Conservation (phyloP, 257 asterid species). For the Lavandula angustifolia region DNA sequence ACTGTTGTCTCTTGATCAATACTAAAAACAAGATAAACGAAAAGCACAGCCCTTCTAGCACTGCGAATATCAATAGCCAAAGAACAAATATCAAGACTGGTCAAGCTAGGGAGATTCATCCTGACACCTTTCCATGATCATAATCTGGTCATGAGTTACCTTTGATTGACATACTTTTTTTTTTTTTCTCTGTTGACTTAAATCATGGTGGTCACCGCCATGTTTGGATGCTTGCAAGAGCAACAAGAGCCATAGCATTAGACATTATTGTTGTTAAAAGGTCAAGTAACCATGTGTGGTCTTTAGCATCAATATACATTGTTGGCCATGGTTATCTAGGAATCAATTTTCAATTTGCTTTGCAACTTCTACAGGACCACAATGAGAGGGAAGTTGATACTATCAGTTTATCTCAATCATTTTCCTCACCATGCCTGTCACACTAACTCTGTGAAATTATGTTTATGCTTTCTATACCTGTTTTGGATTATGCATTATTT, state of each 20-base stretch:
- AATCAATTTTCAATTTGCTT: conserved; percentile 29
- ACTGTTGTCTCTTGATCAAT: conserved; percentile 22
- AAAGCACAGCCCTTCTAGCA: conserved; percentile 17
- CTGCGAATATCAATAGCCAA: conserved; percentile 23
- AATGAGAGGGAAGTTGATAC: conserved; percentile 22
- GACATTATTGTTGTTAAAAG: neutral
- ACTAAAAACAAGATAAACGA: conserved; percentile 20
- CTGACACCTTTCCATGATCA: conserved; percentile 17
- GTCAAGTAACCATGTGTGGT: conserved; percentile 34
- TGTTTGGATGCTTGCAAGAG: too few species aligned
- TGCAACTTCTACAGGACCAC: conserved; percentile 34
- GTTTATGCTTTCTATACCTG: neutral
- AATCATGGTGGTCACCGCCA: too few species aligned
- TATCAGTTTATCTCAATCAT: conserved; percentile 5
- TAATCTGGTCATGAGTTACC: conserved; percentile 28
- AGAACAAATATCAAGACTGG: conserved; percentile 32
- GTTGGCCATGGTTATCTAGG: conserved; percentile 33
- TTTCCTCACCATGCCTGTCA: conserved; percentile 1
- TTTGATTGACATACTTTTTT: conserved; percentile 22
- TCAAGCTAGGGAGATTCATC: conserved; percentile 24
- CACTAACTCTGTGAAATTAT: neutral
- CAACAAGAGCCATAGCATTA: too few species aligned
- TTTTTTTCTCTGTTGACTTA: neutral
- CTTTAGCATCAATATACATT: conserved; percentile 32
- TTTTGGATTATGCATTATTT: neutral